Base-by-base conservation (phyloP, 768 basidiomycete species). In the Tulasnella sp. region DNA sequence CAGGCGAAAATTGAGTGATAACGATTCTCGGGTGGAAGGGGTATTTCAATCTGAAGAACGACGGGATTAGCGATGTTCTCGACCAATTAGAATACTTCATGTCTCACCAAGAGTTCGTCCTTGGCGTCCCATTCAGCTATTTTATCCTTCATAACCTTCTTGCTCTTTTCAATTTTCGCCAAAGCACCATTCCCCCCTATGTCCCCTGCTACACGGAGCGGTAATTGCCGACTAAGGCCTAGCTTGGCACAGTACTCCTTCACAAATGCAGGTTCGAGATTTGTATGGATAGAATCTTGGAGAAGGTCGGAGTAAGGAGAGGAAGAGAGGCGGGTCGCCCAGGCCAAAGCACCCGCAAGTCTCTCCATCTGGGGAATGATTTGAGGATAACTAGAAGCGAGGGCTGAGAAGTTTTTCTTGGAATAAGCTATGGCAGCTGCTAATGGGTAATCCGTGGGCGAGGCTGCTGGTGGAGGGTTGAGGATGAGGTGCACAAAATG, bases 1-100 rank as follows among this genome's bases (percentile, higher is more conserved):
- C 98, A 99, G 73, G 96, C 93, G 85, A 99, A 99, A 80, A 99
- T 93, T 0, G 97, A 98, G 85, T 99, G 98, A 86, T 97, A 99
- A 41, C 96, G 90, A 84, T 97, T 93, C 82, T 94, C 92, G 1
- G 94, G 89, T 1, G 94, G 91, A 16, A 99, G 85, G 0, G 95
- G 95, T 82, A 99, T 95, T 87, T 98, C 97, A 83, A 99, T 96
- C 97, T 99, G 83, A 0, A 78, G 72, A 75, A 77, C 76, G 58
- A 46, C 64, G 75, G 72, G 80, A 64, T 42, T 8, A 64, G 28
- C 60, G 37, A 20, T n/a, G 54, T 34, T 37, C 24, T 24, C 22
- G 37, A 41, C 20, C 12, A n/a, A 46, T 84, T 20, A 87, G 73
- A 58, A 22, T 37, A 76, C 18, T 44, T 31, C 60, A 18, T 2